phyloP scores from a whole-genome alignment of 1,284 basidiomycete species.

The Inonotus obliquus region DNA sequence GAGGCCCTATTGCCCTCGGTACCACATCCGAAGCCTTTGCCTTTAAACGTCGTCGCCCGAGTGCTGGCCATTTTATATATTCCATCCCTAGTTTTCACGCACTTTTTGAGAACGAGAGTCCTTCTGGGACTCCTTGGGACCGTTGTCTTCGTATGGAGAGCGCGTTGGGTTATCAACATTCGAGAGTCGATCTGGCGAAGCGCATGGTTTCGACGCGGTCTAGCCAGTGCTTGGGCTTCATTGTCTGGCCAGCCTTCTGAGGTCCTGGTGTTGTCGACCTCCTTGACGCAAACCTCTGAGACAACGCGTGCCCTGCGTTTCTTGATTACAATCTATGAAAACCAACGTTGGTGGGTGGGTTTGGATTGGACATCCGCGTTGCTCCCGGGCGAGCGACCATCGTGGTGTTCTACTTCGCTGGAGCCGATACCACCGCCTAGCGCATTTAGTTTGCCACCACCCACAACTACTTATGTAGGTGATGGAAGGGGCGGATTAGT shows the following conservation, averaged over 20 bases:
- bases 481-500: constrained; percentile 40
- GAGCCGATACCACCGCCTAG: constrained; percentile 61
- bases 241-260: constrained; percentile 42
- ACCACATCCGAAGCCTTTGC: constrained; percentile 26
- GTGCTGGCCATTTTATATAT: constrained; percentile 44
- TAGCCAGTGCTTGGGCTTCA: constrained; percentile 43
- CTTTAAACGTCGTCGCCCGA: constrained; percentile 39
- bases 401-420: constrained; percentile 71
- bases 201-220: constrained; percentile 59
- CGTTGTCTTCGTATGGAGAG: constrained; percentile 53
- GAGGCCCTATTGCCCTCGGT: constrained; percentile 43
- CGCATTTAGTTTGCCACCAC: constrained; percentile 52
- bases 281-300: neutral
- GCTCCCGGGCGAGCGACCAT: constrained; percentile 84
- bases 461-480: constrained; percentile 46
- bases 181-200: constrained; percentile 55
- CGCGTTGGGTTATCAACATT: constrained; percentile 56
- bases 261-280: neutral
- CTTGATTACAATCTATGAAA: constrained; percentile 86
- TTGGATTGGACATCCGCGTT: constrained; percentile 92
- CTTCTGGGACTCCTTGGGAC: constrained; percentile 58
- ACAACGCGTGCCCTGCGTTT: constrained; percentile 53
- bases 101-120: constrained; percentile 52
- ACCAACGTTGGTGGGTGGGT: constrained; percentile 93
- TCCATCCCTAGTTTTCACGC: constrained; percentile 57